Conservation (phyloP, 169 alveolate species). For the Plasmodium gonderi region DNA sequence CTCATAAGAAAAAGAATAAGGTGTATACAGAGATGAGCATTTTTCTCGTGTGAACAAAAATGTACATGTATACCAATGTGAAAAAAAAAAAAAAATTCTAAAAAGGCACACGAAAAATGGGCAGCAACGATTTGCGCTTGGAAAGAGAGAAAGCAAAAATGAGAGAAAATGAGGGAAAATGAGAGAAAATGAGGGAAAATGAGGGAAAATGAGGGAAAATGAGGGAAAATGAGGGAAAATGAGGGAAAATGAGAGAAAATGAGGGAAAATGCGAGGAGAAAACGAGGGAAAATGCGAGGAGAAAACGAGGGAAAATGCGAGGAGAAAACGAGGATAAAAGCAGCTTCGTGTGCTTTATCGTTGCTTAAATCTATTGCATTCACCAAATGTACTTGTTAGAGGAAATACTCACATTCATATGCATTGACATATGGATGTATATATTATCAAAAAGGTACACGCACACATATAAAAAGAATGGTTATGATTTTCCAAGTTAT, state of each 20-base stretch:
- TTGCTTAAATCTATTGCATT: not conserved
- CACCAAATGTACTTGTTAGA: not conserved
- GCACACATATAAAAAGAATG: no score
- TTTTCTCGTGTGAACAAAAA: not conserved
- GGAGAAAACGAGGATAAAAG: not conserved
- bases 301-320: not conserved
- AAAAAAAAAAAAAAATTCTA: no score
- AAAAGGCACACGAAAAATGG: not conserved
- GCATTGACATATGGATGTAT: not conserved
- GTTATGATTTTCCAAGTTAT: no score
- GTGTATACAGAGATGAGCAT: not conserved
- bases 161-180: not conserved
- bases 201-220: not conserved
- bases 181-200: not conserved
- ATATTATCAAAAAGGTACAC: not conserved
- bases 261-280: not conserved
- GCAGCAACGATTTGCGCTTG: no score
- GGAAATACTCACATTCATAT: not conserved
- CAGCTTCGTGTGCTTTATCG: not conserved
- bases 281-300: not conserved
- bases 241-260: not conserved
- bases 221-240: not conserved
- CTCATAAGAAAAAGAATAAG: not conserved
- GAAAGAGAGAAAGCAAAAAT: not conserved
- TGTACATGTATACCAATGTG: no score